Percentiles rank a stretch among this genome's conserved stretches.
Conservation (phyloP, 2,329 filamentous ascomycete genomes). For the Fusarium torreyae region DNA sequence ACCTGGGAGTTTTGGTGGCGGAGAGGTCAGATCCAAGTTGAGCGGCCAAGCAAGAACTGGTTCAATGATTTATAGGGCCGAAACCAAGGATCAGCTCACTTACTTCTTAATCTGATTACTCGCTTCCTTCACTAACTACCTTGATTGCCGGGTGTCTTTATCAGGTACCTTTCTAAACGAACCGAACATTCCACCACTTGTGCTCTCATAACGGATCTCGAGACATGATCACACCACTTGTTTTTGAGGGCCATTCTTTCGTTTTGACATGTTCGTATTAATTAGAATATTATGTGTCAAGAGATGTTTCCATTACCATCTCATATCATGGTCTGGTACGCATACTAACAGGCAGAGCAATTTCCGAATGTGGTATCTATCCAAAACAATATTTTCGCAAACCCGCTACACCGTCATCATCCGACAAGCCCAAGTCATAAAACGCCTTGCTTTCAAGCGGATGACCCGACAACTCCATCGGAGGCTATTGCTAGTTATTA, state of each 20-base stretch:
- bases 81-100: background rate
- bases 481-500: conserved; percentile 1
- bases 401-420: conserved; percentile 23
- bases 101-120: background rate
- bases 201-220: background rate
- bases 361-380: conserved; percentile 21
- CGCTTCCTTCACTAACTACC: background rate
- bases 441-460: conserved; percentile 26
- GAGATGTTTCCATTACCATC: conserved; percentile 26
- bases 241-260: background rate
- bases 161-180: background rate
- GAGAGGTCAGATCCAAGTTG: background rate
- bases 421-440: conserved; percentile 22
- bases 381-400: conserved; percentile 25
- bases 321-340: conserved; percentile 12
- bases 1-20: background rate
- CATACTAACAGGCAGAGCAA: conserved; percentile 11
- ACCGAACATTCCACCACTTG: too few relatives aligned
- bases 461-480: conserved; percentile 9
- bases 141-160: too few relatives aligned
- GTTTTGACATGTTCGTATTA: conserved; percentile 16
- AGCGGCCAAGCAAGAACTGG: background rate
- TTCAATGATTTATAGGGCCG: background rate
- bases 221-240: background rate
- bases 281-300: conserved; percentile 29